Percentiles rank a stretch among this genome's conserved stretches.
These are phyloP conservation scores for Pisolithus albus DNA, from an alignment of 768 basidiomycete species.

Conservation along the genomic window DNA sequence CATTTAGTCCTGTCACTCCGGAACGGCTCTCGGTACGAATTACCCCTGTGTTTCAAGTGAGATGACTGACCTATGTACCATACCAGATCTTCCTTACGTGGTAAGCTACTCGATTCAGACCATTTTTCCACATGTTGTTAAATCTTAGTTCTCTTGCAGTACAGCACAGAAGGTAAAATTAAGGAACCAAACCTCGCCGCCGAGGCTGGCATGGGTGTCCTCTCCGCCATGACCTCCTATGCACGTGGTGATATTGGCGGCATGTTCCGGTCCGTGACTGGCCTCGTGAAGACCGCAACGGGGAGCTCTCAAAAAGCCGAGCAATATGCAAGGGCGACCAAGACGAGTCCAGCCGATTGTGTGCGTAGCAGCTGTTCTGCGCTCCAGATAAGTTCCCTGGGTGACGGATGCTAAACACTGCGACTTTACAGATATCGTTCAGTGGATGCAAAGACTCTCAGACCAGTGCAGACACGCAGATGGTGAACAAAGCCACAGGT, in stretches of 20 bases:
- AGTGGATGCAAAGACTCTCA: slow-evolving; percentile 77
- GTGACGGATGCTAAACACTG: background rate
- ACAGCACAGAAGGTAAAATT: slow-evolving; percentile 91
- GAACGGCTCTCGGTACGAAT: slow-evolving; percentile 66
- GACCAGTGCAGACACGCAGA: slow-evolving; percentile 72
- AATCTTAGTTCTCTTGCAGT: slow-evolving; percentile 35
- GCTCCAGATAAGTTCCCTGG: background rate
- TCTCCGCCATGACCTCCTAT: slow-evolving; percentile 75
- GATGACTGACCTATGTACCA: background rate
- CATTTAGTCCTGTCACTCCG: slow-evolving; percentile 79
- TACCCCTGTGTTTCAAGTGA: background rate
- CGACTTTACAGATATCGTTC: slow-evolving; percentile 59
- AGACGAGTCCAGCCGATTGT: slow-evolving; percentile 79
- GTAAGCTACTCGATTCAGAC: slow-evolving; percentile 32
- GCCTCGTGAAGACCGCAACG: slow-evolving; percentile 68
- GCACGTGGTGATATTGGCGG: slow-evolving; percentile 75
- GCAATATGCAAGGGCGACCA: slow-evolving; percentile 51
- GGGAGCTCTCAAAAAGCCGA: slow-evolving; percentile 60
- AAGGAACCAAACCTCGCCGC: slow-evolving; percentile 88
- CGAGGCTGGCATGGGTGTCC: slow-evolving; percentile 81
- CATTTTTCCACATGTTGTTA: slow-evolving; percentile 57
- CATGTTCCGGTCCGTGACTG: slow-evolving; percentile 64
- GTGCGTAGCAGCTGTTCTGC: slow-evolving; percentile 36
- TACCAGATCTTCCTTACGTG: background rate
- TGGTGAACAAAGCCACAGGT: slow-evolving; percentile 61